These are phyloP conservation scores for Xerocomellus intermedius DNA, from an alignment of 768 basidiomycete species.

Conservation along the genomic window DNA sequence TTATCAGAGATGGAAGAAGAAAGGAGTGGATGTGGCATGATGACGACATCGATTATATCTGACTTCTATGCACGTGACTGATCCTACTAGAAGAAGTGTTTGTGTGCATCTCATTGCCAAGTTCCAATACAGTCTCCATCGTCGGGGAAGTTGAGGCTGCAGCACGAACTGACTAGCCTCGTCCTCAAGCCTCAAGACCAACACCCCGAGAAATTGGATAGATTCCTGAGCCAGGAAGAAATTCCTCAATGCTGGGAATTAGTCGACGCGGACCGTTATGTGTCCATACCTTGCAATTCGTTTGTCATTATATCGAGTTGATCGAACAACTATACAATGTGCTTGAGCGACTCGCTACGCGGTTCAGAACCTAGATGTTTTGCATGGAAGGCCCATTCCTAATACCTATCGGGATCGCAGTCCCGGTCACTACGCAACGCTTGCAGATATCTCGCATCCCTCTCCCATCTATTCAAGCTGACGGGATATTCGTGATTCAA, in stretches of 20 bases:
- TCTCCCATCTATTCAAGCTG: not conserved
- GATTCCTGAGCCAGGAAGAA: not conserved
- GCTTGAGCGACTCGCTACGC: not conserved
- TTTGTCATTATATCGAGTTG: not conserved
- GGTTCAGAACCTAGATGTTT: too few relatives aligned
- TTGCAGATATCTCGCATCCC: not conserved
- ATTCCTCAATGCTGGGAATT: not conserved
- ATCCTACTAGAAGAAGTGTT: too few relatives aligned
- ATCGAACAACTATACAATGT: not conserved
- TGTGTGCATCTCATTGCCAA: too few relatives aligned
- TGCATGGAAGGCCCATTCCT: not conserved
- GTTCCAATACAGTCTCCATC: too few relatives aligned
- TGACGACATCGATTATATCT: constrained; percentile 6
- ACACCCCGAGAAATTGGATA: too few relatives aligned
- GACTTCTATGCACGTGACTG: not conserved
- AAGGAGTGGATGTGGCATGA: not conserved
- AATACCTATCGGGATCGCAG: not conserved
- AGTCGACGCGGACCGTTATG: not conserved
- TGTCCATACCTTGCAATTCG: not conserved
- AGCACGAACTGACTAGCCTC: too few relatives aligned
- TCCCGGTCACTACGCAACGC: not conserved
- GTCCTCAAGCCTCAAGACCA: too few relatives aligned
- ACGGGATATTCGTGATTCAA: not conserved
- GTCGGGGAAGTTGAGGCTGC: too few relatives aligned
- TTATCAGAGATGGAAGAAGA: not conserved